Base-by-base conservation (phyloP, 306 rosid species). In the Erythrophleum fordii region DNA sequence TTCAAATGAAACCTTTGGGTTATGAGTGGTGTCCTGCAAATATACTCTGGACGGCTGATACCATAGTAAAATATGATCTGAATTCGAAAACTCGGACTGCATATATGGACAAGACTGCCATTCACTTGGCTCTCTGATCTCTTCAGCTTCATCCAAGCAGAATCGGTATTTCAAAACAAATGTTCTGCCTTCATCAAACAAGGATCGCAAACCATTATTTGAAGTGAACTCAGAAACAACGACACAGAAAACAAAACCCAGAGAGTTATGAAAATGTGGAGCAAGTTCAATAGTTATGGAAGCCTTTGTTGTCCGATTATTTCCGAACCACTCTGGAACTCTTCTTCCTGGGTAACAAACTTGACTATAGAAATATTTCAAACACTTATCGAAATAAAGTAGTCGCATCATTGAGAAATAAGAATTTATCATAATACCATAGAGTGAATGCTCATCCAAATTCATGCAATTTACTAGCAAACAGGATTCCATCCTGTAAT, bases 341-440 rank as follows among this genome's bases (percentile, higher is more conserved):
- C 5, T 45, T 52, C 22, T 39, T 53, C 76, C 83, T 55, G 75
- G 76, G 4, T 72, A 73, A 71, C 83, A 78, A 72, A 77, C 65
- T 35, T 3, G 10, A 66, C 0, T 8, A 1, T 0, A 6, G 25
- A 0, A 6, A 52, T n/a, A 0, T 18, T 0, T 3, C 58, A 52
- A 6, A n/a, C 25, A 52, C 10, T 52, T 52, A 2, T 52, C 58
- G 1, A n/a, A 1, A 52, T 52, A 52, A n/a, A 52, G 34, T 0
- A 1, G 9, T 69, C 35, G 11, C 37, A 41, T 13, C 22, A 69
- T 17, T 6, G 11, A 0, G 25, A 72, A 55, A 0, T 31, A 16
- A 18, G 53, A 44, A 5, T 11, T 37, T 61, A 61, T 45, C 62
- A 22, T 5, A 44, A 72, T 34, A 5, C 2, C 0, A 1, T 0